Base-by-base conservation (phyloP, 495 filamentous ascomycete species). In the Sporormia fimetaria region DNA sequence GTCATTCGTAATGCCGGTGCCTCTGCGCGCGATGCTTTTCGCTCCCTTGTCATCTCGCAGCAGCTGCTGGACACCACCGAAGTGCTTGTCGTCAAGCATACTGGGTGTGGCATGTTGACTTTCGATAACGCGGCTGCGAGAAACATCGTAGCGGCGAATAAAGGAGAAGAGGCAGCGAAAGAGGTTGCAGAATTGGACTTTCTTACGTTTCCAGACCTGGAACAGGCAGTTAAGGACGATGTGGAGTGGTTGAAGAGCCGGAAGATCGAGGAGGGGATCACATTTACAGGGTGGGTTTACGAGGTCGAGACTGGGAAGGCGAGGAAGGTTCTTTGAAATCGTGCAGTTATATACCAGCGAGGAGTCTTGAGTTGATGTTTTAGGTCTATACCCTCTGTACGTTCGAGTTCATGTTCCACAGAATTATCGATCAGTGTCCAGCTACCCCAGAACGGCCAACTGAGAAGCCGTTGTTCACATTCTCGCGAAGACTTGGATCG, bases 1-100 rank as follows among this genome's bases (percentile, higher is more conserved):
- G 71, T 92, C 15, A 85, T 92, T 47, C 79, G 85, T 42, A 93
- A 92, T 52, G 66, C 75, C 4, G 85, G 85, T 9, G 83, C 67
- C 5, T 73, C 66, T 10, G 78, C 71, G 0, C 60, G 61, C 11
- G 84, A 87, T 28, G 80, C 76, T 1, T 64, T 87, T 1, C 75
- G 83, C 37, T 80, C 74, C 24, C 68, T 92, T 44, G 64, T 87
- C 25, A 86, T 92, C 49, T 83, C 78, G 3, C 66, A 92, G 65
- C 83, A 92, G 57, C 66, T 87, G 3, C 71, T 92, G 6, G 81
- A 77, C n/a, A 94, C 84, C 0, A 67, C 64, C 0, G 83, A 86
- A 53, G 75, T 92, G 22, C 49, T 88, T 20, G 49, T 92, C 15
- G 63, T 92, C 42, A 87, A 93, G 61, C 82, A 92, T 37, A 78